Conservation (phyloP, 495 filamentous ascomycete genomes). For the Cercophora samala region DNA sequence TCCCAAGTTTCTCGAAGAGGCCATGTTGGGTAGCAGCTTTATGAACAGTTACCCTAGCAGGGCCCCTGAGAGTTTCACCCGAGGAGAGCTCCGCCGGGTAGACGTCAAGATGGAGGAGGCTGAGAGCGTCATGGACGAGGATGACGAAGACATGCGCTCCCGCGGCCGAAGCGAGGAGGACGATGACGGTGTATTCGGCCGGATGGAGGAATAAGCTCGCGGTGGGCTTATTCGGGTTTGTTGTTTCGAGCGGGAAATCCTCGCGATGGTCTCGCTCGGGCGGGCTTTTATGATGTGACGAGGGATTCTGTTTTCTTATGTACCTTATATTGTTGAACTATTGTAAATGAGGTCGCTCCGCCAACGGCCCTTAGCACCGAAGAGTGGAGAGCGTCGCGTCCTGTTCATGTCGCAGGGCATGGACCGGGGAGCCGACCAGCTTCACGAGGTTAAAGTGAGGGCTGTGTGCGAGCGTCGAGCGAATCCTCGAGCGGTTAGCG, state of each 20-base stretch:
- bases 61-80: constrained; percentile 50
- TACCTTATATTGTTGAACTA: constrained; percentile 43
- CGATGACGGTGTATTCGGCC: constrained; percentile 91
- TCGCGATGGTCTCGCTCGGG: not conserved
- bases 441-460: constrained; percentile 62
- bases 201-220: constrained; percentile 77
- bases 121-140: constrained; percentile 68
- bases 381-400: constrained; percentile 44
- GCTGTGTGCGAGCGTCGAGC: constrained; percentile 57
- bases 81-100: constrained; percentile 41
- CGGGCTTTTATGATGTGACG: constrained; percentile 30
- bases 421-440: constrained; percentile 23
- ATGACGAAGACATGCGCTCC: constrained; percentile 66
- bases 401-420: not conserved
- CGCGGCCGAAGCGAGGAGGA: constrained; percentile 76
- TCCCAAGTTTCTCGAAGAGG: constrained; percentile 59
- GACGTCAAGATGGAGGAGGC: constrained; percentile 70
- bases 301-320: constrained; percentile 42
- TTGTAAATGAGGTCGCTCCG: constrained; percentile 51
- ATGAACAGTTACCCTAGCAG: constrained; percentile 52
- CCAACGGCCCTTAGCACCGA: constrained; percentile 56
- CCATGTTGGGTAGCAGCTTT: constrained; percentile 46
- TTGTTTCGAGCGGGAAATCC: not conserved
- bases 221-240: not conserved
- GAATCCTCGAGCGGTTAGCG: constrained; percentile 39